phyloP scores from a whole-genome alignment of 2,329 filamentous ascomycete species.

The Pleomassaria siparia region DNA sequence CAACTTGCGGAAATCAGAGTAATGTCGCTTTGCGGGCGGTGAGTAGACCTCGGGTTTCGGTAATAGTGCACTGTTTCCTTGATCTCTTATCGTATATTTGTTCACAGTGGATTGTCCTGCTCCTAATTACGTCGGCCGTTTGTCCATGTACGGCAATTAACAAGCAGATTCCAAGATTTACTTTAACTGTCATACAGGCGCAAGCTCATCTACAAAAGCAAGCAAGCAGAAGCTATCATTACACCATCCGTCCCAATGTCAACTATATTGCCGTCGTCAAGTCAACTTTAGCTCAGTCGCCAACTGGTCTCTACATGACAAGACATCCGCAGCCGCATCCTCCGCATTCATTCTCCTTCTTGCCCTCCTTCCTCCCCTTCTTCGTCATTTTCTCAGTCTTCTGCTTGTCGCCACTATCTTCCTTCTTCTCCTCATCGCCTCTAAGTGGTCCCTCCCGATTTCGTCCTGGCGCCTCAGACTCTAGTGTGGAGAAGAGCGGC shows the following conservation, averaged over 20 bases:
- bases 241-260: background rate
- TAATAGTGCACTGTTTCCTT: background rate
- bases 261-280: background rate
- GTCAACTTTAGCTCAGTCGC: background rate
- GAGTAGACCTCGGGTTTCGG: background rate
- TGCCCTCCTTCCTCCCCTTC: background rate
- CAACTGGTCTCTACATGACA: background rate
- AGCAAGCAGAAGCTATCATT: background rate
- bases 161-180: background rate
- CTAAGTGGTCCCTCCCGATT: background rate
- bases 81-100: background rate
- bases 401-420: background rate
- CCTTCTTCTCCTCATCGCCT: background rate
- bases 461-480: background rate
- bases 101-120: background rate
- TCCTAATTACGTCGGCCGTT: background rate
- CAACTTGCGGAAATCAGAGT: background rate
- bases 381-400: background rate
- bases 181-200: background rate
- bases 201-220: background rate
- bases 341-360: background rate
- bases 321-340: slow-evolving; percentile 1
- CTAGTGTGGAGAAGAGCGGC: background rate
- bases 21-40: background rate
- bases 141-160: background rate